Percentiles rank a stretch among this genome's conserved stretches.
These are phyloP conservation scores for Scleroderma bovista DNA, from an alignment of 768 basidiomycete species.

Conservation along the genomic window DNA sequence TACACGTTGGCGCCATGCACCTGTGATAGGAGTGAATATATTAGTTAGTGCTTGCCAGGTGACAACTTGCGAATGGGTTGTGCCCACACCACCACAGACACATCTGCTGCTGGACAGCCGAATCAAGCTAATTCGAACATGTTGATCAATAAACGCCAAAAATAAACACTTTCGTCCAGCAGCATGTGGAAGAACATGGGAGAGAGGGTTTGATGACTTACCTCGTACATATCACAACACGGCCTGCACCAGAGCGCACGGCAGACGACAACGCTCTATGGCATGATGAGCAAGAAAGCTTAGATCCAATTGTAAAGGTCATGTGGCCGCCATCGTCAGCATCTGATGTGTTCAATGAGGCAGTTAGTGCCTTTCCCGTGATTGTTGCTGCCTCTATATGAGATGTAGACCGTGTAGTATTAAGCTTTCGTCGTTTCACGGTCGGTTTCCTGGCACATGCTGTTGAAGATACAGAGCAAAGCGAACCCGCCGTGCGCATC, in stretches of 20 bases:
- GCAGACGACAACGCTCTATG: slow-evolving; percentile 21
- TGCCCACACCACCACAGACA: no score
- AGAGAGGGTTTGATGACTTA: background rate
- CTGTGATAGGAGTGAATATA: slow-evolving; percentile 10
- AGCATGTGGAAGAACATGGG: background rate
- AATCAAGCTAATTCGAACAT: background rate
- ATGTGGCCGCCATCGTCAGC: background rate
- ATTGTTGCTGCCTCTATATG: slow-evolving; percentile 11
- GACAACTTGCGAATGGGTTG: no score
- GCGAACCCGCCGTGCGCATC: slow-evolving; percentile 15
- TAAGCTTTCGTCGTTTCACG: slow-evolving; percentile 23
- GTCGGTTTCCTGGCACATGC: slow-evolving; percentile 12
- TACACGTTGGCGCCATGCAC: slow-evolving; percentile 30
- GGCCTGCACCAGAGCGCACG: slow-evolving; percentile 11
- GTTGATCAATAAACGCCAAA: background rate
- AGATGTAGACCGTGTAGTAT: slow-evolving; percentile 2
- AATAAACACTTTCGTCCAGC: background rate
- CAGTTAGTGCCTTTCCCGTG: slow-evolving; percentile 10
- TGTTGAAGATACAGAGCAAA: slow-evolving; percentile 7
- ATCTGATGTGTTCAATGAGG: slow-evolving; percentile 4
- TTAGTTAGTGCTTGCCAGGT: no score
- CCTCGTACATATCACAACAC: slow-evolving; percentile 17
- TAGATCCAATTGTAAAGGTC: slow-evolving; percentile 4
- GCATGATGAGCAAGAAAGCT: slow-evolving; percentile 25
- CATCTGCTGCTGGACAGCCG: background rate